phyloP scores from a whole-genome alignment of 192 early-diverging fungal genomes.

The Coemansia sp. region DNA sequence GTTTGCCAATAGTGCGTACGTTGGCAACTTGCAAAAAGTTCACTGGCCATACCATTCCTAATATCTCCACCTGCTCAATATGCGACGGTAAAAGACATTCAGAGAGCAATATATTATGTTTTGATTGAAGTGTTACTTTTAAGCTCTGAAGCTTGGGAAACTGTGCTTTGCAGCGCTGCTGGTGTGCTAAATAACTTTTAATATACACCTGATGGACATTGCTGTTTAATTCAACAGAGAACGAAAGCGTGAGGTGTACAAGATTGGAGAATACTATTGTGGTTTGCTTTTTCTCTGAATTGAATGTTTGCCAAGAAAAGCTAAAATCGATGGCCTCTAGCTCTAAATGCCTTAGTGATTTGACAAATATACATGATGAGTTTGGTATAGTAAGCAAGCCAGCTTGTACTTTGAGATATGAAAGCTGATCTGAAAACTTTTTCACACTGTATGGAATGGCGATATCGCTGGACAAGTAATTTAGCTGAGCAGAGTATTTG shows the following conservation, averaged over 20 bases:
- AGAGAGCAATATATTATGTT: neutral
- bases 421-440: neutral
- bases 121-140: neutral
- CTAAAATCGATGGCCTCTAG: neutral
- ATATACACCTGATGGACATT: neutral
- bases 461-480: neutral
- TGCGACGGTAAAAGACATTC: neutral
- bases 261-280: neutral
- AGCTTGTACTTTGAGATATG: neutral
- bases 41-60: neutral
- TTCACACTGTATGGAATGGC: neutral
- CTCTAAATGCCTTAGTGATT: neutral
- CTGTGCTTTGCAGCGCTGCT: neutral
- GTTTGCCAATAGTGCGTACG: neutral
- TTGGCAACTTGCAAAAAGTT: neutral
- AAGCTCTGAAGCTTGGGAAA: neutral
- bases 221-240: constrained; percentile 1
- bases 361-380: neutral
- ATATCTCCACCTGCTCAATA: neutral
- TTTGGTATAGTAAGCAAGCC: neutral
- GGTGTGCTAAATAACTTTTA: neutral
- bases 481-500: neutral
- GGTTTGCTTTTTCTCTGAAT: neutral
- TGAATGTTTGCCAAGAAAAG: constrained; percentile 2
- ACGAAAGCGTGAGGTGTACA: neutral